Evolutionary conservation across 179 eudicot genomes (phyloP), one percentile per base, ranked within the genome.

Genomic region (Gypsophila paniculata): DNA sequence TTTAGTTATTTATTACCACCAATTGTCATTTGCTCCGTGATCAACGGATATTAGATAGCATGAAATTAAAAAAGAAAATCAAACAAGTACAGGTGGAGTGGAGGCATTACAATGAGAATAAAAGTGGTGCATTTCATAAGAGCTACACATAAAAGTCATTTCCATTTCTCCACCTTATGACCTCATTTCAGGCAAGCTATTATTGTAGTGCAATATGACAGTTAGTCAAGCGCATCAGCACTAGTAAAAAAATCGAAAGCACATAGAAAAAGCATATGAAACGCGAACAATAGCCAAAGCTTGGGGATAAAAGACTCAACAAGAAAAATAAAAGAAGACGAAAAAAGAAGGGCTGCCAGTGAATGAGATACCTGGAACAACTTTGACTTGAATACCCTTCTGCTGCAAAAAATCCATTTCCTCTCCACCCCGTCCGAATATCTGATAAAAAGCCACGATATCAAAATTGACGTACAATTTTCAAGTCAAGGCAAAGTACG

Each of bases 351-450:
- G 17, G 34, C 19, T 12, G n/a, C 29, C 25, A 72, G 38, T 8
- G 42, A 19, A 61, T 12, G 46, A 44, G 62, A 8, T 78, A 78
- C 78, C 99, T 38, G 99, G 99, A 83, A 94, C 85, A 63, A 94
- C 96, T 85, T 88, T 91, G 11, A 94, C 99, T 64, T 90, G 86
- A 79, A 94, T 87, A 46, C 99, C 99, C 69, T 94, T 84, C 71
- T 88, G 90, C 75, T 88, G 94, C 75, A 94, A 80, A 83, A 91
- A 94, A 76, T 94, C 99, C 96, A 94, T 89, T 86, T 94, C 99
- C 80, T 94, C 99, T 42, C 99, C 99, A 77, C 99, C 99, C 64
- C 99, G 85, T 53, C 99, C 99, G 76, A 94, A 94, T 51, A 93
- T 91, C 98, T 78, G 48, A 69, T 18, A 32, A 13, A 44, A 52